Evolutionary conservation across 1,284 basidiomycete species (phyloP).

Genomic region (Puccinia hordei): DNA sequence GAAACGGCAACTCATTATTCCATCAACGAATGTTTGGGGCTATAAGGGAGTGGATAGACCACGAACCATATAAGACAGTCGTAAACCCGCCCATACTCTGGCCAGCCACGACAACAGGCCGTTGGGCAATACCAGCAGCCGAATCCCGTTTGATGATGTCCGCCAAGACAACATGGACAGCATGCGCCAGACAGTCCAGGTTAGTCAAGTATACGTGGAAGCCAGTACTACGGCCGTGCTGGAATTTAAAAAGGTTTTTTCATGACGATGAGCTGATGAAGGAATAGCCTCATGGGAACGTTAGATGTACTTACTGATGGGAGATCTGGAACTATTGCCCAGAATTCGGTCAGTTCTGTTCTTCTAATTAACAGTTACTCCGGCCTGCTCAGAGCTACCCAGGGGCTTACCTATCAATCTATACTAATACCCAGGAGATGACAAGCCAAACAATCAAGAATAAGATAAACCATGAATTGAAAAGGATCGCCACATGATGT

Average conservation of each 20-base stretch:
- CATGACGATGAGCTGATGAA: not conserved
- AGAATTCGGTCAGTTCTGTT: not conserved
- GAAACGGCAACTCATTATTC: not conserved
- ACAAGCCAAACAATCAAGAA: not conserved
- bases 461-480: not conserved
- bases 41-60: not conserved
- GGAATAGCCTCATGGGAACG: not conserved
- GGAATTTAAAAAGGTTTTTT: not conserved
- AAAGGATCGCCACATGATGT: not conserved
- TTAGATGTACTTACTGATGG: conserved; percentile 22
- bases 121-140: conserved; percentile 20
- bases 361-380: not conserved
- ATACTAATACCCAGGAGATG: conserved; percentile 1
- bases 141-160: conserved; percentile 44
- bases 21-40: not conserved
- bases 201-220: conserved; percentile 38
- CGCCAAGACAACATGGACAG: conserved; percentile 33
- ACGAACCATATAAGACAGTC: conserved; percentile 36
- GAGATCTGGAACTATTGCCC: conserved; percentile 25
- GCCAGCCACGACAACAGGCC: conserved; percentile 33
- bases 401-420: conserved; percentile 25
- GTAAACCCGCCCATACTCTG: conserved; percentile 46
- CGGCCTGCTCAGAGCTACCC: not conserved
- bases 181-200: conserved; percentile 39
- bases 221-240: conserved; percentile 50